Evolutionary conservation across 2,329 filamentous ascomycete genomes (phyloP).

Genomic region (Arachnomyces sp.): DNA sequence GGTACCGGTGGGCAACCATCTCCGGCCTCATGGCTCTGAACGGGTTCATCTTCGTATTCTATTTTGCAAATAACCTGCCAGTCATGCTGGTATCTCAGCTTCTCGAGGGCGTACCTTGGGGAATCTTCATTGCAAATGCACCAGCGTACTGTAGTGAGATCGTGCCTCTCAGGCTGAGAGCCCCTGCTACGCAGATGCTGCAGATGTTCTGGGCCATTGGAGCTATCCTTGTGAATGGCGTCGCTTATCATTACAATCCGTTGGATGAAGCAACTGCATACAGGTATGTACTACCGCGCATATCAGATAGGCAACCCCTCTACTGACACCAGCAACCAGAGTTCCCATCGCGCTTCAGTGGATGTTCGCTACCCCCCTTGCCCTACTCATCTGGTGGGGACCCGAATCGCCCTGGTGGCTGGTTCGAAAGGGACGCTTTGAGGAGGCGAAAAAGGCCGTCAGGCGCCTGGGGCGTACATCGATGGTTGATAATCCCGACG

Average conservation of each 20-base stretch:
- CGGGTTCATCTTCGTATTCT: slow-evolving; percentile 44
- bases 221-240: slow-evolving; percentile 50
- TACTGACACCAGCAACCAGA: slow-evolving; percentile 31
- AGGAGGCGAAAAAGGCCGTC: slow-evolving; percentile 40
- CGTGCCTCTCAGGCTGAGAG: slow-evolving; percentile 50
- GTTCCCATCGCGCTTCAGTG: slow-evolving; percentile 50
- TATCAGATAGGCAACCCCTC: slow-evolving; percentile 16
- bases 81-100: slow-evolving; percentile 48
- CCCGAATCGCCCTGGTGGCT: slow-evolving; percentile 50
- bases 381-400: slow-evolving; percentile 37
- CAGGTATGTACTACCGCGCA: slow-evolving; percentile 30
- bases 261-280: slow-evolving; percentile 28
- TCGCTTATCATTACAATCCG: slow-evolving; percentile 47
- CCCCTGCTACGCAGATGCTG: slow-evolving; percentile 52
- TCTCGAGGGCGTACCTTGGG: slow-evolving; percentile 57
- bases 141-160: slow-evolving; percentile 57
- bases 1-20: slow-evolving; percentile 54
- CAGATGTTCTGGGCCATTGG: slow-evolving; percentile 61
- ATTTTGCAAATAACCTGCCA: slow-evolving; percentile 36
- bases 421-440: slow-evolving; percentile 40
- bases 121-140: slow-evolving; percentile 57
- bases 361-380: slow-evolving; percentile 50
- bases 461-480: slow-evolving; percentile 41
- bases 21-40: slow-evolving; percentile 44
- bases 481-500: slow-evolving; percentile 29